Percentiles rank a stretch among this genome's conserved stretches.
Evolutionary conservation across 2,329 filamentous ascomycete genomes (phyloP).

Genomic region (Aspergillus felis): DNA sequence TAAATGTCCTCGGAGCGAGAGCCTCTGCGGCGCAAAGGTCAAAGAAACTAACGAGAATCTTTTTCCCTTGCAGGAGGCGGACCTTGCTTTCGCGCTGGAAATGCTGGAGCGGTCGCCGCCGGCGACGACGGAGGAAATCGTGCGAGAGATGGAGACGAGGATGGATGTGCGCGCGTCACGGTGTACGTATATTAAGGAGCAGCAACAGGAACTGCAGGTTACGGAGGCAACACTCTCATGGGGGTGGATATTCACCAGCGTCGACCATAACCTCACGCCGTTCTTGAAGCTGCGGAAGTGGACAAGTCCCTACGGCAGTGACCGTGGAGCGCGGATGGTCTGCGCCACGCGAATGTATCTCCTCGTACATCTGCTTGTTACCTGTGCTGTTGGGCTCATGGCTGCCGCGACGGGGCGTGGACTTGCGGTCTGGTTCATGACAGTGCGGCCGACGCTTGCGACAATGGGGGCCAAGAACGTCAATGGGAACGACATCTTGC

Average conservation of each 20-base stretch:
- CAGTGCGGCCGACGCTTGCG: slow-evolving; percentile 1
- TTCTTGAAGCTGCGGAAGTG: slow-evolving; percentile 1
- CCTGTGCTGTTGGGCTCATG: slow-evolving; percentile 2
- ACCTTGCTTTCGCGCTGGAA: not conserved
- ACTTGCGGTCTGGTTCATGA: slow-evolving; percentile 1
- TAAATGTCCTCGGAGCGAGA: not conserved
- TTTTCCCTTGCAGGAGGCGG: not conserved
- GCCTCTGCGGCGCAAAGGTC: not conserved
- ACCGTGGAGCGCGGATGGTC: not conserved
- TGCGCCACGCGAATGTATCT: slow-evolving; percentile 1
- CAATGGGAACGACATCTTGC: slow-evolving; percentile 1
- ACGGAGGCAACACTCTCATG: not conserved
- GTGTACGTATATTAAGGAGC: not conserved
- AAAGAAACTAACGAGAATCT: not conserved
- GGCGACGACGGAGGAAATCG: not conserved
- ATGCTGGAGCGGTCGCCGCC: not conserved
- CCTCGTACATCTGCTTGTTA: slow-evolving; percentile 1
- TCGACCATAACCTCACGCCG: not conserved
- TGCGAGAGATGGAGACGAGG: not conserved
- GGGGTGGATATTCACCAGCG: not conserved
- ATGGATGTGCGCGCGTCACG: not conserved
- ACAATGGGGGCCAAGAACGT: slow-evolving; percentile 3
- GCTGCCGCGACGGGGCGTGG: slow-evolving; percentile 1
- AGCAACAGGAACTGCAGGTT: not conserved
- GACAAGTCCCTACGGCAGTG: slow-evolving; percentile 2